Evolutionary conservation across 768 basidiomycete genomes (phyloP).

Genomic region (Trametes punicea): DNA sequence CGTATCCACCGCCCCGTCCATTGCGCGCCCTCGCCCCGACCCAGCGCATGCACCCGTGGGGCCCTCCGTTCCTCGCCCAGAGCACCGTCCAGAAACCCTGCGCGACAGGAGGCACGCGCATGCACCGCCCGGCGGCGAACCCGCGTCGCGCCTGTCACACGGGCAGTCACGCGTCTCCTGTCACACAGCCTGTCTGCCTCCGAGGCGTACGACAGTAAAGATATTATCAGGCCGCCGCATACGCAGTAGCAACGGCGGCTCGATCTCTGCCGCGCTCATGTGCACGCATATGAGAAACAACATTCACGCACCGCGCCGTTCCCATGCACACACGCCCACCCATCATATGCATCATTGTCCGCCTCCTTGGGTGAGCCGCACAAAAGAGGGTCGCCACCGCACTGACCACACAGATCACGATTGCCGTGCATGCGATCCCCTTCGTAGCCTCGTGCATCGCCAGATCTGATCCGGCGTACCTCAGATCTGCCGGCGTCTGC

Average conservation of each 20-base stretch:
- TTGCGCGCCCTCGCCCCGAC: neutral
- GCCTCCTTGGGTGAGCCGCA: slow-evolving; percentile 3
- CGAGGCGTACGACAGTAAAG: neutral
- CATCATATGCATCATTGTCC: slow-evolving; percentile 15
- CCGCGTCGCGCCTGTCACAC: slow-evolving; percentile 6
- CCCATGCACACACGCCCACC: slow-evolving; percentile 10
- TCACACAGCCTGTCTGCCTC: slow-evolving; percentile 1
- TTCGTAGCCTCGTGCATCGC: slow-evolving; percentile 9
- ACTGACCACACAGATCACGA: slow-evolving; percentile 2
- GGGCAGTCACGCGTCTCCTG: neutral
- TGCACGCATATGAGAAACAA: neutral
- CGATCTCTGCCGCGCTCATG: slow-evolving; percentile 1
- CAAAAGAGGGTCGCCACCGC: slow-evolving; percentile 8
- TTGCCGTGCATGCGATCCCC: neutral
- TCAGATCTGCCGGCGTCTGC: slow-evolving; percentile 9
- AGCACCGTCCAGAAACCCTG: neutral
- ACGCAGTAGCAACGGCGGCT: neutral
- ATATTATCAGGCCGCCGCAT: neutral
- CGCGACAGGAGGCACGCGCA: neutral
- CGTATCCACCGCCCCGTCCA: neutral
- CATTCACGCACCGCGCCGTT: slow-evolving; percentile 1
- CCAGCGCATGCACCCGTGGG: neutral
- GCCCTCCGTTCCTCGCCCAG: neutral
- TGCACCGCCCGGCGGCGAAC: neutral
- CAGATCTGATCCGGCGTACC: slow-evolving; percentile 5